Base-by-base conservation (phyloP, 192 early-diverging fungal genomes). In the Phlyctochytrium arcticum region DNA sequence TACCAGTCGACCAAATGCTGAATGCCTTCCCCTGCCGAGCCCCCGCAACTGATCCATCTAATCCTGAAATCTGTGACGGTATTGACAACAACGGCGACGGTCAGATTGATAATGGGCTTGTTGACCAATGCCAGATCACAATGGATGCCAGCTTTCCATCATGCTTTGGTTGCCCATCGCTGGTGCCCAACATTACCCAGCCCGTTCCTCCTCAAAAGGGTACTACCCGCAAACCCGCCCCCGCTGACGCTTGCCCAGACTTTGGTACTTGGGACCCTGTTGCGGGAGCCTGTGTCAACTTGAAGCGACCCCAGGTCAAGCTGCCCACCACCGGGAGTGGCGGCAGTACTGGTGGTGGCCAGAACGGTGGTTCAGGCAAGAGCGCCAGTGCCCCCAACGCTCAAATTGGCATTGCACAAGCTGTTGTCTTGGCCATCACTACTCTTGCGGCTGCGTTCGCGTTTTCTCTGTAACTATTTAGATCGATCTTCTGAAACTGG, bases 41-140 rank as follows among this genome's bases (percentile, higher is more conserved):
- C 6, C 64, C 60, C 21, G 58, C 67, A 24, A 59, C 27, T 6
- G 68, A 53, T 23, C 46, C 44, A 1, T 35, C 36, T 21, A 71
- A 71, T 56, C 7, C 24, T 24, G 74, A 75, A 37, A 57, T 75
- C 31, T 75, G 74, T 48, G 74, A 75, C 46, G 74, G 74, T 21
- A 59, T 71, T 55, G 66, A 75, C 54, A 75, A 75, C 60, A 57
- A 67, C n/a, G 65, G 69, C 48, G 42, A 71, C 32, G 68, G 68
- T 31, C 4, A 8, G 19, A 46, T 62, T 12, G 50, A 61, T 31
- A 29, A 19, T 58, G 42, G 61, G 10, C 33, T 50, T 32, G 23
- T 65, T 12, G 58, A 59, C 23, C 24, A 2, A 1, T 67, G 70
- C 51, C 54, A 57, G 24, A 36, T 57, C 17, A 57, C 55, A 1